A percentile compares a stretch with the other conserved stretches of the same genome.
phyloP scores from a whole-genome alignment of 129 eudicot genomes.

The Lactuca sativa region DNA sequence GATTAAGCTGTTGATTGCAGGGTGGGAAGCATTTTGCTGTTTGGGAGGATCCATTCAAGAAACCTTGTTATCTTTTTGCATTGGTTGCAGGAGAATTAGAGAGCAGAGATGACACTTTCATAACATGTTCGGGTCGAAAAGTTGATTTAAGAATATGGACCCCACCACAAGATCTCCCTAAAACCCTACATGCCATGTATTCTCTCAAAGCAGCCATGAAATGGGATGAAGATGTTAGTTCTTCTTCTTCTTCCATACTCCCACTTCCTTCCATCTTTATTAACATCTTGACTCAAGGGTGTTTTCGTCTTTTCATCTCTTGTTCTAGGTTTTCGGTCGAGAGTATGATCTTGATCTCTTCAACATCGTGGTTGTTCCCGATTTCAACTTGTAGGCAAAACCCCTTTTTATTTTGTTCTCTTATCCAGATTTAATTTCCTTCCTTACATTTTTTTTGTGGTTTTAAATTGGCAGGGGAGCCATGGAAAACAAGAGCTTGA shows the following conservation, averaged over 20 bases:
- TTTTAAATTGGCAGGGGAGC: conserved; percentile 76
- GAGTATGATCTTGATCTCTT: conserved; percentile 97
- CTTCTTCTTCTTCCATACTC: background rate
- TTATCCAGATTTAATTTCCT: background rate
- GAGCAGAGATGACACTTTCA: conserved; percentile 85
- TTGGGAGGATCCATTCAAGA: conserved; percentile 95
- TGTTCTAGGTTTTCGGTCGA: conserved; percentile 73
- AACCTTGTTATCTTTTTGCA: conserved; percentile 95
- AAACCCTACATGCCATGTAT: conserved; percentile 95
- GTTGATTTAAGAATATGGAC: conserved; percentile 84
- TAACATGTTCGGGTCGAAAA: conserved; percentile 81
- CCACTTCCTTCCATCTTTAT: background rate
- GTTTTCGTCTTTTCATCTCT: background rate
- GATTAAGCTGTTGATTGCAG: conserved; percentile 32
- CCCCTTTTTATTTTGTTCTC: background rate
- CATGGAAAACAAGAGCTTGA: conserved; percentile 98
- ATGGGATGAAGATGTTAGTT: conserved; percentile 95
- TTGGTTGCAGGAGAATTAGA: conserved; percentile 90
- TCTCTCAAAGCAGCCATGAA: conserved; percentile 96
- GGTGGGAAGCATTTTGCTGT: conserved; percentile 81
- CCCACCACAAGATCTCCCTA: conserved; percentile 80
- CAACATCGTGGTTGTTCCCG: conserved; percentile 95
- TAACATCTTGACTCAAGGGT: background rate
- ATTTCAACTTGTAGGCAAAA: conserved; percentile 57
- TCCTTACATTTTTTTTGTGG: background rate